Evolutionary conservation across 192 early-diverging fungal species (phyloP).

Genomic region (Thoreauomyces humboldtii): DNA sequence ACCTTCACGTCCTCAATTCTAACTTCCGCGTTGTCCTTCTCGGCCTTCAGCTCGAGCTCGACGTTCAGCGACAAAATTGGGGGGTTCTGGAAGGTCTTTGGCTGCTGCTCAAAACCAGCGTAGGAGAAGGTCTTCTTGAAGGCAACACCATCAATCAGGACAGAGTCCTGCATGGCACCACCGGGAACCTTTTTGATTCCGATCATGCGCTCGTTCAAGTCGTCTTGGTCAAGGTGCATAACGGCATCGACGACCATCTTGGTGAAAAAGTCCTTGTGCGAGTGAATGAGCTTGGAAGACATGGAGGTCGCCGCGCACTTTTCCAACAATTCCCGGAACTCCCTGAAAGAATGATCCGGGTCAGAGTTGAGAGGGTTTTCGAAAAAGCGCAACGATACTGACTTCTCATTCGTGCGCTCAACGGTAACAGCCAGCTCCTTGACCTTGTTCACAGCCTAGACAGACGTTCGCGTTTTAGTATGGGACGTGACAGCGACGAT

Average conservation of each 20-base stretch:
- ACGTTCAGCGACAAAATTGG: constrained; percentile 93
- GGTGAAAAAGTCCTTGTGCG: constrained; percentile 96
- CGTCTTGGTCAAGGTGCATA: constrained; percentile 89
- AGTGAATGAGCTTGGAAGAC: constrained; percentile 97
- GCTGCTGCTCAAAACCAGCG: constrained; percentile 99
- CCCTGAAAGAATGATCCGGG: constrained; percentile 40
- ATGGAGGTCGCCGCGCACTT: constrained; percentile 98
- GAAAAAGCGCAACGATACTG: constrained; percentile 13
- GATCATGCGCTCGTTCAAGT: constrained; percentile 94
- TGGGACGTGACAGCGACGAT: too few species aligned
- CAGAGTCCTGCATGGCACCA: constrained; percentile 98
- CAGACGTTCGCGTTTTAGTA: too few species aligned
- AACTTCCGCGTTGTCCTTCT: constrained; percentile 99
- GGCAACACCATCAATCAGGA: constrained; percentile 92
- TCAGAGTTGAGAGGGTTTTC: not conserved
- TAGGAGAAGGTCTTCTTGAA: constrained; percentile 99
- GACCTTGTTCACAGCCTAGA: constrained; percentile 82
- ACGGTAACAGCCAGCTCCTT: constrained; percentile 88
- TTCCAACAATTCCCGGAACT: constrained; percentile 85
- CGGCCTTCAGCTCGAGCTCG: constrained; percentile 98
- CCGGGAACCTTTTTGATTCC: constrained; percentile 98
- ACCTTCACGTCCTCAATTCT: constrained; percentile 82
- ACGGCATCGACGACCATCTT: constrained; percentile 99
- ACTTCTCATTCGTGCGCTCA: constrained; percentile 74
- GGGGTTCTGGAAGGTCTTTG: constrained; percentile 88